Percentiles rank a stretch among this genome's conserved stretches.
phyloP scores from a whole-genome alignment of 1,139 yeast genomes.

The Candida sojae region DNA sequence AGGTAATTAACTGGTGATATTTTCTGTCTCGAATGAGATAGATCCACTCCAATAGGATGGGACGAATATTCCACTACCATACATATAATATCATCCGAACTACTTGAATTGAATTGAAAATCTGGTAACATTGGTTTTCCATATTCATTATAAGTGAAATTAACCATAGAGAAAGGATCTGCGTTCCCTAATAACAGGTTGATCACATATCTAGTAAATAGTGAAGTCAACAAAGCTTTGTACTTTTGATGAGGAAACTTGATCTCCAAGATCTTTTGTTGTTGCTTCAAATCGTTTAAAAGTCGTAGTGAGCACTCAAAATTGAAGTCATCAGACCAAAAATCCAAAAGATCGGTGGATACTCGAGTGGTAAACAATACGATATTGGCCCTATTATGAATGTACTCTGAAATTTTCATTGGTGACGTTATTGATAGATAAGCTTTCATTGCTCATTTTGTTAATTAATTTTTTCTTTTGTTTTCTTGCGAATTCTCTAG shows the following conservation, averaged over 20 bases:
- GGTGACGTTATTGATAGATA: too few species aligned
- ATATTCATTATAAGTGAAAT: conserved; percentile 26
- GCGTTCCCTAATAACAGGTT: conserved; percentile 19
- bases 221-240: conserved; percentile 22
- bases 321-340: conserved; percentile 34
- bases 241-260: conserved; percentile 19
- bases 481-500: neutral
- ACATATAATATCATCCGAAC: conserved; percentile 53
- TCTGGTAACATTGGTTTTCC: conserved; percentile 37
- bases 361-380: neutral
- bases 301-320: conserved; percentile 37
- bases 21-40: conserved; percentile 56
- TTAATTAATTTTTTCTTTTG: neutral
- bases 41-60: conserved; percentile 57
- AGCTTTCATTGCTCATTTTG: too few species aligned
- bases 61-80: conserved; percentile 39
- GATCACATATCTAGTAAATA: conserved; percentile 28
- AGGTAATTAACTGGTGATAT: conserved; percentile 35
- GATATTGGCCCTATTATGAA: neutral
- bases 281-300: conserved; percentile 33
- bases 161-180: conserved; percentile 20
- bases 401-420: neutral
- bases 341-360: conserved; percentile 14
- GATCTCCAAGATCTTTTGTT: conserved; percentile 31
- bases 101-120: conserved; percentile 52